Conservation (phyloP, 345 rosid species). For the Carallia pectinifolia region DNA sequence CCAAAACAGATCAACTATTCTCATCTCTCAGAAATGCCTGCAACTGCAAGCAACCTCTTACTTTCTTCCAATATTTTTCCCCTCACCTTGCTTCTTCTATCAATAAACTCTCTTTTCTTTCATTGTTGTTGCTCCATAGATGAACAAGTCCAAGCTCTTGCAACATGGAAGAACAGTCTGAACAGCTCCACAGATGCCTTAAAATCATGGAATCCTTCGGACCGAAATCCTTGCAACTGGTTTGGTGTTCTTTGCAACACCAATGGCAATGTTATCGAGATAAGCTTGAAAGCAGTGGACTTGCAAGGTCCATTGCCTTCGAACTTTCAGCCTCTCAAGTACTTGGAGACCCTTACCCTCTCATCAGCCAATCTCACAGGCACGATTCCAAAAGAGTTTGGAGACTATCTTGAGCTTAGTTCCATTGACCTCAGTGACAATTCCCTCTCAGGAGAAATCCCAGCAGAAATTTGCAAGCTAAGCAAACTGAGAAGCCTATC, state of each 20-base stretch:
- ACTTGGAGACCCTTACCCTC: constrained; percentile 52
- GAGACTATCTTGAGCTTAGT: constrained; percentile 51
- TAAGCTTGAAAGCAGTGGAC: constrained; percentile 52
- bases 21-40: constrained; percentile 59
- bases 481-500: constrained; percentile 53
- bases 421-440: constrained; percentile 71
- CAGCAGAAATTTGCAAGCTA: constrained; percentile 60
- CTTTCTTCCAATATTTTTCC: constrained; percentile 39
- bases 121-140: constrained; percentile 56
- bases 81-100: constrained; percentile 44
- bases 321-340: constrained; percentile 52
- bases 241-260: constrained; percentile 67
- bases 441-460: constrained; percentile 71
- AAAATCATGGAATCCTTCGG: constrained; percentile 55
- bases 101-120: constrained; percentile 39
- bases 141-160: constrained; percentile 66
- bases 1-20: constrained; percentile 37
- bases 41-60: constrained; percentile 44
- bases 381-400: constrained; percentile 60
- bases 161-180: constrained; percentile 71
- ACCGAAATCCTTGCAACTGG: constrained; percentile 72
- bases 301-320: constrained; percentile 71
- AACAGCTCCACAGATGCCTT: constrained; percentile 51
- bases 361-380: constrained; percentile 79
- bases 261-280: constrained; percentile 50